A percentile compares a stretch with the other conserved stretches of the same genome.
Conservation (phyloP, 176 grass and related monocot species). For the Hyparrhenia diplandra region DNA sequence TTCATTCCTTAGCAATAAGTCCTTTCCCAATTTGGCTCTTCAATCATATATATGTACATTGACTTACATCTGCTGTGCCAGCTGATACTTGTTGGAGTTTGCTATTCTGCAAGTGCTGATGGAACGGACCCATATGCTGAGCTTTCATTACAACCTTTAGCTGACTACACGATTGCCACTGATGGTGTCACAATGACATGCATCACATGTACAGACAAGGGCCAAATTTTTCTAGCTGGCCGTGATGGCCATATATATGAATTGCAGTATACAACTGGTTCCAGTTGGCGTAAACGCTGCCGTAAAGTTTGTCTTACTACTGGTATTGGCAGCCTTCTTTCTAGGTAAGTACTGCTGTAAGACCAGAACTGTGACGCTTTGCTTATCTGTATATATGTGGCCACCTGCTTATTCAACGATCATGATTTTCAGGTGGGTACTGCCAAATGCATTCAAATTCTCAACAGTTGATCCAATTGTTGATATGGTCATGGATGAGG, state of each 20-base stretch:
- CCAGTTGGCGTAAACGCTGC: conserved; percentile 87
- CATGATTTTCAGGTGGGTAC: conserved; percentile 71
- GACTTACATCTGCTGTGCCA: conserved; percentile 39
- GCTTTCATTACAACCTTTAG: conserved; percentile 88
- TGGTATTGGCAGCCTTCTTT: conserved; percentile 77
- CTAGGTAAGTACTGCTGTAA: conserved; percentile 53
- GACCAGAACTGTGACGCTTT: neutral
- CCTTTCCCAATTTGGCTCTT: neutral
- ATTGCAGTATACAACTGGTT: conserved; percentile 86
- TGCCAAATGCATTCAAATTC: conserved; percentile 94
- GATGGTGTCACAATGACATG: conserved; percentile 93
- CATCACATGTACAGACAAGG: conserved; percentile 81
- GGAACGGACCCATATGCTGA: conserved; percentile 80
- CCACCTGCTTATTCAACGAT: conserved; percentile 19
- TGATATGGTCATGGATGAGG: conserved; percentile 89
- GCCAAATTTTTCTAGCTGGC: conserved; percentile 86
- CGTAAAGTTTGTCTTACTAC: conserved; percentile 86
- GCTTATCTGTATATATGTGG: conserved; percentile 15
- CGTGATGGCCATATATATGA: conserved; percentile 94
- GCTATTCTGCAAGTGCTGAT: conserved; percentile 73
- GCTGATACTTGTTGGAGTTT: conserved; percentile 92
- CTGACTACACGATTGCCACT: conserved; percentile 76
- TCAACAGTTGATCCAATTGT: conserved; percentile 89
- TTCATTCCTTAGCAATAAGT: neutral
- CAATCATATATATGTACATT: conserved; percentile 7